Base-by-base conservation (phyloP, 305 asterid genomes). In the Lippia alba region DNA sequence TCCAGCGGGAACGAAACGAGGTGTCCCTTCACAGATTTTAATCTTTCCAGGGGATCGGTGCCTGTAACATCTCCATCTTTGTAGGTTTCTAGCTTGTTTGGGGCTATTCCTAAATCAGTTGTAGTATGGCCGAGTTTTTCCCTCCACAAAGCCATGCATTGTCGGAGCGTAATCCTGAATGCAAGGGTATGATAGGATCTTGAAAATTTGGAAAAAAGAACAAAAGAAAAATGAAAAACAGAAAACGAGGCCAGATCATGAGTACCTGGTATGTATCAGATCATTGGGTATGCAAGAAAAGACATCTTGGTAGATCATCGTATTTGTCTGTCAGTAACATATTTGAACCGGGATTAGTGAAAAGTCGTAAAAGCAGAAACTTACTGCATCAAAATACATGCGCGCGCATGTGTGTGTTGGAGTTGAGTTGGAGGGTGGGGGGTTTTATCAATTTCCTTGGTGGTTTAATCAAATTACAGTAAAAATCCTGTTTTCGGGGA, bases 1-100 rank as follows among this genome's bases (percentile, higher is more conserved):
- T 94, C 94, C 85, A 89, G 72, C 24, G 98, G 97, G 72, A 86
- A 94, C 53, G 97, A 89, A 81, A 94, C 98, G 20, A 94, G 96
- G 83, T 91, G 92, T 15, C 98, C 98, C 78, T 82, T 87, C 44
- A 89, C 84, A 7, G 87, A 74, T 79, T 72, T 58, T 66, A 94
- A 79, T 74, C 91, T 91, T 72, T 89, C 96, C 92, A 89, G 76
- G 30, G 99, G 96, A 74, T 94, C 94, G 20, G 87, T 74, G 79
- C 76, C 78, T 56, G 81, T 78, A 4, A 84, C 62, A 68, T 85
- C 91, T 69, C 96, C 96, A 45, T 88, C 87, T 79, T 86, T 78
- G 81, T 81, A 85, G 15, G 82, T 67, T 67, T 93, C 97, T 30
- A 91, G 75, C 78, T 86, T 78, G 54, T 70, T 49, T n/a, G 90